These are phyloP conservation scores for Trichothecium roseum DNA, from an alignment of 2,329 filamentous ascomycete genomes.

Conservation along the genomic window DNA sequence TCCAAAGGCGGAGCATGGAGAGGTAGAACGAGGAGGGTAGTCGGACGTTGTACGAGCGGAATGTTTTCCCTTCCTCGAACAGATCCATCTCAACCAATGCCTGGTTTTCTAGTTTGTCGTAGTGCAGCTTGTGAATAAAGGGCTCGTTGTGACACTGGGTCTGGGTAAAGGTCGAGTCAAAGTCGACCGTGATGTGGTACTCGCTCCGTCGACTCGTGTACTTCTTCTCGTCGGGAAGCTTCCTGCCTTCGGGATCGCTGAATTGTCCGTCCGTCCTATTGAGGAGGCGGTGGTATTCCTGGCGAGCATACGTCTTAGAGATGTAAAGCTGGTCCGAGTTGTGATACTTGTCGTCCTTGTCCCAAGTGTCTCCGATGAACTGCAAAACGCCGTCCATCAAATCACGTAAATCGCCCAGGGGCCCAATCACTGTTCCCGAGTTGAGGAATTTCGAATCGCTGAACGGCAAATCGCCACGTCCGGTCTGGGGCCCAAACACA, in stretches of 20 bases:
- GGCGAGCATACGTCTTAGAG: slow-evolving; percentile 10
- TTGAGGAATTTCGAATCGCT: slow-evolving; percentile 11
- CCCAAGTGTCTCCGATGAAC: slow-evolving; percentile 4
- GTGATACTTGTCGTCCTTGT: slow-evolving; percentile 6
- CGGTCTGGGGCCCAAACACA: slow-evolving; percentile 9
- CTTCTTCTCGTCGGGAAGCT: neutral
- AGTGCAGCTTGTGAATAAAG: slow-evolving; percentile 32
- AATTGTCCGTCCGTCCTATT: slow-evolving; percentile 7
- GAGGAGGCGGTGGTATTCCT: slow-evolving; percentile 11
- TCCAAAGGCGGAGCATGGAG: slow-evolving; percentile 5
- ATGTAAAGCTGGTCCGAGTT: slow-evolving; percentile 13
- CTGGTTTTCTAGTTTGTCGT: slow-evolving; percentile 26
- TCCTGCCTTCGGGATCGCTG: neutral
- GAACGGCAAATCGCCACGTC: slow-evolving; percentile 5
- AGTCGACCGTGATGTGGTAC: neutral
- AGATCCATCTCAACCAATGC: slow-evolving; percentile 5
- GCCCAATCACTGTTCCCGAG: slow-evolving; percentile 12
- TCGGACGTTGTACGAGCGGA: slow-evolving; percentile 9
- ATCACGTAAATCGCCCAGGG: slow-evolving; percentile 9
- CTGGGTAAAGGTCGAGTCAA: slow-evolving; percentile 30
- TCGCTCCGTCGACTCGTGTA: too few species aligned
- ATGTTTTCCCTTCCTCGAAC: slow-evolving; percentile 3
- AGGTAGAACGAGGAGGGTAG: slow-evolving; percentile 9
- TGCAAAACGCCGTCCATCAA: slow-evolving; percentile 10
- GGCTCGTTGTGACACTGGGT: slow-evolving; percentile 35